Evolutionary conservation across 495 filamentous ascomycete genomes (phyloP).

Genomic region (Pyrenula massariospora): DNA sequence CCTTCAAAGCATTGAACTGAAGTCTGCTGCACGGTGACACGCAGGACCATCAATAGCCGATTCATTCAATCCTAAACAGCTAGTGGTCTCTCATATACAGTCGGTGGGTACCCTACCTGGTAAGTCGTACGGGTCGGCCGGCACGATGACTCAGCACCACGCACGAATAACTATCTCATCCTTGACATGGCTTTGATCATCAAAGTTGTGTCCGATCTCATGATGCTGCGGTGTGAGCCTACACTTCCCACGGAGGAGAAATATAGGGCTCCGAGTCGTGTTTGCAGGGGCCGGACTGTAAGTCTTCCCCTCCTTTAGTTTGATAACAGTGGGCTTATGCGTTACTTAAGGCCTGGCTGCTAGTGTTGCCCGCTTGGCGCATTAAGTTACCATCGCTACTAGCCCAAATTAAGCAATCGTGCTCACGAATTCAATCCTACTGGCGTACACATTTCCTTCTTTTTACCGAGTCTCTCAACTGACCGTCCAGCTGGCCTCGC

Average conservation of each 20-base stretch:
- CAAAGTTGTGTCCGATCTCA: slow-evolving; percentile 40
- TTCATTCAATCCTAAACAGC: slow-evolving; percentile 24
- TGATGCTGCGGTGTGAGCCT: slow-evolving; percentile 36
- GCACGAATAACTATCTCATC: slow-evolving; percentile 27
- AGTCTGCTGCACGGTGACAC: slow-evolving; percentile 19
- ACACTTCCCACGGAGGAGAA: slow-evolving; percentile 34
- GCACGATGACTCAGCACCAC: slow-evolving; percentile 16
- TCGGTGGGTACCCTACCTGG: slow-evolving; percentile 29
- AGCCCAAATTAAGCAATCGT: slow-evolving; percentile 9
- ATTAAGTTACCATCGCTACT: slow-evolving; percentile 5
- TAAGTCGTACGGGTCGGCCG: slow-evolving; percentile 37
- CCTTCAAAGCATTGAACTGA: background rate
- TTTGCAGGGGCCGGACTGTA: slow-evolving; percentile 42
- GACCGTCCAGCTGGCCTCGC: slow-evolving; percentile 3
- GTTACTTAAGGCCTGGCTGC: slow-evolving; percentile 6
- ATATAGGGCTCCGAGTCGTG: slow-evolving; percentile 30
- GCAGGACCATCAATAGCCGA: slow-evolving; percentile 9
- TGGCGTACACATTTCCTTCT: background rate
- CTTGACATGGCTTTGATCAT: slow-evolving; percentile 39
- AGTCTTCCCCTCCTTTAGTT: slow-evolving; percentile 8
- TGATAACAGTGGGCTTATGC: background rate
- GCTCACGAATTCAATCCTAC: slow-evolving; percentile 3
- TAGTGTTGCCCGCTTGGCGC: slow-evolving; percentile 9
- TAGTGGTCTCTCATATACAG: slow-evolving; percentile 28
- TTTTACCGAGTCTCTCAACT: background rate